Base-by-base conservation (phyloP, 306 rosid species). In the Inga oerstediana region DNA sequence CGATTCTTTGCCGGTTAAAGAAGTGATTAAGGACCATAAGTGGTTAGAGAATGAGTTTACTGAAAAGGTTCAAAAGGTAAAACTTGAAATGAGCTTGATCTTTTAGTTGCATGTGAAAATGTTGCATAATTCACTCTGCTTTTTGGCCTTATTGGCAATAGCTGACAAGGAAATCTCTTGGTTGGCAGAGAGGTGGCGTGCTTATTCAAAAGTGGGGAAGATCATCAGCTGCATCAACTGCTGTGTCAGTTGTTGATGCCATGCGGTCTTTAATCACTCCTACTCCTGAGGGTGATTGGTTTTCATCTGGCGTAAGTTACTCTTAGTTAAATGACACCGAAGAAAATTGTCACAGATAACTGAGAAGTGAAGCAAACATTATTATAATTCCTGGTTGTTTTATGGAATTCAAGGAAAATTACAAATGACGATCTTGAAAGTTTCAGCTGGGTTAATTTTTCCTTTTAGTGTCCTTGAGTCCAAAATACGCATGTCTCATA, bases 151-250 rank as follows among this genome's bases (percentile, higher is more conserved):
- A 15, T 76, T 76, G 44, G 27, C 54, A 66, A 62, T 82, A 30
- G 81, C 81, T 88, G 48, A 77, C 84, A 48, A 64, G 65, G 64
- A 41, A 22, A 17, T 62, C 84, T 72, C 70, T 80, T 64, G 76
- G 81, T 74, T 86, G 83, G 48, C 88, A 96, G 99, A 94, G 99
- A 88, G 99, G 99, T 76, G 98, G 99, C 10, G 87, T 68, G 81
- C 97, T 96, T 62, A 96, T 94, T 71, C 14, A 94, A 80, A 96
- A 96, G 83, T 96, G 99, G 99, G 99, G 99, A 86, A 89, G 99
- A 91, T 96, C 99, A 4, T 96, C 99, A 51, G 99, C 99, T 81
- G 99, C 99, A 75, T 94, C 99, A 54, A 96, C 99, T 84, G 45
- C 99, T 32, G 97, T 92, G 59, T 96, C 99, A 4, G 87, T 92